These are phyloP conservation scores for Antitrichia curtipendula DNA, from an alignment of 225 moss, liverwort and hornwort genomes.

Conservation along the genomic window DNA sequence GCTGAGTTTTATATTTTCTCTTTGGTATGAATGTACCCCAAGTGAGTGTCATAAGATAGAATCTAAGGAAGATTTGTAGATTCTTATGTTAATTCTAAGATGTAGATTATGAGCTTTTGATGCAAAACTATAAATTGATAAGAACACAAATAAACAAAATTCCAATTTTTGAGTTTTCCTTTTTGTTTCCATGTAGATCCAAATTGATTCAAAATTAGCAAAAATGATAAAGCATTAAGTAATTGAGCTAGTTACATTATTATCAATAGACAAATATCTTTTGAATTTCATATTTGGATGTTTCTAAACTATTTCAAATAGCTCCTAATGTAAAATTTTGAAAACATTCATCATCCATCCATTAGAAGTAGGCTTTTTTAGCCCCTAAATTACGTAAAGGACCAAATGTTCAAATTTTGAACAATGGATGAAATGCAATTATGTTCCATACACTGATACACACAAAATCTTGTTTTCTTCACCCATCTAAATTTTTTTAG, in stretches of 20 bases:
- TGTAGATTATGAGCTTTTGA: not conserved
- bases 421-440: fast-evolving
- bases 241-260: not conserved
- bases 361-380: fast-evolving
- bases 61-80: too few species aligned
- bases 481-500: not conserved
- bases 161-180: not conserved
- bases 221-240: not conserved
- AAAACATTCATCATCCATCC: not conserved
- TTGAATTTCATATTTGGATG: not conserved
- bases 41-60: not conserved
- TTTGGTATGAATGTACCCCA: not conserved
- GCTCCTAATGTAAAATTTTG: not conserved
- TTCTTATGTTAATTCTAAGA: too few species aligned
- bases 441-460: too few species aligned
- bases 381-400: too few species aligned
- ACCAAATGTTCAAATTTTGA: not conserved
- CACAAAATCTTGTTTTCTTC: not conserved
- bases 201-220: not conserved
- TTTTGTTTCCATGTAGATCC: fast-evolving
- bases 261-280: too few species aligned
- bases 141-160: too few species aligned
- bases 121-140: not conserved
- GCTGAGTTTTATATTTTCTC: not conserved
- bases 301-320: not conserved